phyloP scores from a whole-genome alignment of 139 green algal species.

The Astrephomene gubernaculifera region DNA sequence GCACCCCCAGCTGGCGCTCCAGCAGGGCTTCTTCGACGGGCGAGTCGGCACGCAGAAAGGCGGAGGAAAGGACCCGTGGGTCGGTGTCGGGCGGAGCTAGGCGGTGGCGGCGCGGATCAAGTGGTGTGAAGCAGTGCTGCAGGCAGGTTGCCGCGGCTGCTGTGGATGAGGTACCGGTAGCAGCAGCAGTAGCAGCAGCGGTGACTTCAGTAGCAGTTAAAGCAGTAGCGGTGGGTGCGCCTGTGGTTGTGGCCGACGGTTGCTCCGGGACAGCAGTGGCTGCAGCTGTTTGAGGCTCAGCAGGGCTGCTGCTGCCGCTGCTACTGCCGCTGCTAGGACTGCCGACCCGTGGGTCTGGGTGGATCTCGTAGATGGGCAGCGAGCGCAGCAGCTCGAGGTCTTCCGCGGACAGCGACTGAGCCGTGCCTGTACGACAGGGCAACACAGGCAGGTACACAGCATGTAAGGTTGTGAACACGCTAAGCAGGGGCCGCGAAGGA shows the following conservation, averaged over 20 bases:
- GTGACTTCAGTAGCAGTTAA: background rate
- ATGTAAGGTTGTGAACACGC: too few relatives aligned
- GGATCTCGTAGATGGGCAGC: conserved; percentile 74
- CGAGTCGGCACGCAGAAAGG: conserved; percentile 58
- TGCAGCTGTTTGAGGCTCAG: too few relatives aligned
- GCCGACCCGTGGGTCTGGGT: conserved; percentile 23
- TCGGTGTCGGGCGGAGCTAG: conserved; percentile 64
- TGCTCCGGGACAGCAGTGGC: too few relatives aligned
- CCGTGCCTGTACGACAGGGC: background rate
- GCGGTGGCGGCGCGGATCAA: conserved; percentile 33
- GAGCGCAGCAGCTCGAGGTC: conserved; percentile 55
- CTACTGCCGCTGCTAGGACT: too few relatives aligned
- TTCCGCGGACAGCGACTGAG: conserved; percentile 7
- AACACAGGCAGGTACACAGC: too few relatives aligned
- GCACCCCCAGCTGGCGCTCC: conserved; percentile 58
- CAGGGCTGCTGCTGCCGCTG: too few relatives aligned
- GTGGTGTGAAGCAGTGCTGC: background rate
- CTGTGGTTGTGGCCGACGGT: background rate
- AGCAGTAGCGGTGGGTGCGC: background rate
- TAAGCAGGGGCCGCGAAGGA: too few relatives aligned
- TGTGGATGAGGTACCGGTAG: background rate
- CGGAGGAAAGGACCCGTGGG: conserved; percentile 52
- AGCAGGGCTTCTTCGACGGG: conserved; percentile 61
- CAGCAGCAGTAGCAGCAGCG: background rate
- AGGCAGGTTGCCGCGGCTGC: background rate